Evolutionary conservation across 768 basidiomycete species (phyloP).

Genomic region (Lentinula lateritia): DNA sequence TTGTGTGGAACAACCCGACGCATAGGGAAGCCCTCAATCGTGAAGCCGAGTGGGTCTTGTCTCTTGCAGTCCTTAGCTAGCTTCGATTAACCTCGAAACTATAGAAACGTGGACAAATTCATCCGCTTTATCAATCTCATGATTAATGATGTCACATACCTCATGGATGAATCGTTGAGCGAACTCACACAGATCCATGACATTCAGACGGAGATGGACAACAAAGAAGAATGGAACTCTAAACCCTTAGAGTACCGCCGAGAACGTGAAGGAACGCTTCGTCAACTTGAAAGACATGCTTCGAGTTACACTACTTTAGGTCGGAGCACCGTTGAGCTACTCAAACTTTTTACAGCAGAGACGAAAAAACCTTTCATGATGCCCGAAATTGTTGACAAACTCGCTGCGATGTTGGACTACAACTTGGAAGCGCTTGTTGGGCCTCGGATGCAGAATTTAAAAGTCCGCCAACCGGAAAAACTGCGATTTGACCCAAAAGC

Average conservation of each 20-base stretch:
- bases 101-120: slow-evolving; percentile 86
- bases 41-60: slow-evolving; percentile 61
- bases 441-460: slow-evolving; percentile 80
- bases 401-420: slow-evolving; percentile 96
- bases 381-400: slow-evolving; percentile 90
- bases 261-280: slow-evolving; percentile 75
- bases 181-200: slow-evolving; percentile 85
- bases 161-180: slow-evolving; percentile 92
- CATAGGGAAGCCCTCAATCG: slow-evolving; percentile 83
- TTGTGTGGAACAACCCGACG: slow-evolving; percentile 85
- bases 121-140: slow-evolving; percentile 94
- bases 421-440: slow-evolving; percentile 88
- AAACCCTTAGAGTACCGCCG: slow-evolving; percentile 67
- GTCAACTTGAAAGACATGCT: slow-evolving; percentile 78
- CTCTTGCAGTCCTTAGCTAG: neutral
- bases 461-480: slow-evolving; percentile 81
- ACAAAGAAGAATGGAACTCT: slow-evolving; percentile 64
- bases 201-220: slow-evolving; percentile 81
- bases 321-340: slow-evolving; percentile 81
- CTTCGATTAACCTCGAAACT: neutral
- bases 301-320: slow-evolving; percentile 85
- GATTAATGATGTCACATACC: slow-evolving; percentile 98
- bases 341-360: slow-evolving; percentile 90
- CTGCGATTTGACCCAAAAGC: slow-evolving; percentile 83
- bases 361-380: slow-evolving; percentile 92